Conservation (phyloP, 2,329 filamentous ascomycete genomes). For the Pestalotiopsis sp. region DNA sequence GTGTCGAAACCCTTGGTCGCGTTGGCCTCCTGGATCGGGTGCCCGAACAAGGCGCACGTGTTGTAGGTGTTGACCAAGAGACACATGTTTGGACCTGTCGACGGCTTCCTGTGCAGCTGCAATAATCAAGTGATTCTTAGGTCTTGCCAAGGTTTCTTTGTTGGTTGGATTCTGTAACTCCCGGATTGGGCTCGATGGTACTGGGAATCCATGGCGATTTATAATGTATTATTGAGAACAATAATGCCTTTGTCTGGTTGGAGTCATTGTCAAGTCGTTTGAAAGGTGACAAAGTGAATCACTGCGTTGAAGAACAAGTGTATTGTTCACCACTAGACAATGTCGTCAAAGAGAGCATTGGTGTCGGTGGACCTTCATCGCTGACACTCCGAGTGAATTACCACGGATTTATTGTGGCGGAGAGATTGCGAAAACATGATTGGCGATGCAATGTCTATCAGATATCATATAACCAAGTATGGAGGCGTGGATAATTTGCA, state of each 20-base stretch:
- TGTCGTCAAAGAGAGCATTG: background rate
- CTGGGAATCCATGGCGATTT: background rate
- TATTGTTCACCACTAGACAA: background rate
- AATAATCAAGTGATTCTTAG: background rate
- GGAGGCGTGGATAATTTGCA: no score
- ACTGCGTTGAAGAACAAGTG: background rate
- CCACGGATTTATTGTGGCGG: no score
- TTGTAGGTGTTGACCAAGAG: slow-evolving; percentile 11
- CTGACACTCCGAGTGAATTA: no score
- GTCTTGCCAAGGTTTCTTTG: background rate
- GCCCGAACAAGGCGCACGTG: slow-evolving; percentile 9
- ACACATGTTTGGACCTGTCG: slow-evolving; percentile 1
- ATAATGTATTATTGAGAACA: background rate
- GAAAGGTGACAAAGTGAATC: background rate
- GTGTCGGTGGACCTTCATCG: no score
- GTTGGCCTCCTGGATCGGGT: background rate
- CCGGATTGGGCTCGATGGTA: background rate
- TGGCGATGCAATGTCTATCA: no score
- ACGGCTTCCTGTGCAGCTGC: background rate
- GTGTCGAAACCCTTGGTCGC: background rate
- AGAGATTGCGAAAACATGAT: no score
- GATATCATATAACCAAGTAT: no score
- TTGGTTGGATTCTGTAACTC: background rate
- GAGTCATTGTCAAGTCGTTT: background rate
- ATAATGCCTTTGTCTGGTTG: background rate